Base-by-base conservation (phyloP, 805 yeast species). In the Candida ulmi region DNA sequence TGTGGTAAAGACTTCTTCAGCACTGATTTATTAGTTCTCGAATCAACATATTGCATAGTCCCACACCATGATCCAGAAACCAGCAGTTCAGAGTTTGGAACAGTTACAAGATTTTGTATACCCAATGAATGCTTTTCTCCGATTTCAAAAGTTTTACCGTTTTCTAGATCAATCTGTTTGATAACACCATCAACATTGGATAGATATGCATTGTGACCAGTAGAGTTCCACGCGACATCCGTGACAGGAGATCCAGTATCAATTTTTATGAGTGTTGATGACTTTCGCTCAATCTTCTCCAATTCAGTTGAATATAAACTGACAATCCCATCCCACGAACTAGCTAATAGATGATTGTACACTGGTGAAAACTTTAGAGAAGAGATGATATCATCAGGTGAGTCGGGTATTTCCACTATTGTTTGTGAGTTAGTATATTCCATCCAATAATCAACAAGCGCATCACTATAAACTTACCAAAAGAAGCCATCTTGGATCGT, bases 61-160 rank as follows among this genome's bases (percentile, higher is more conserved):
- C 74, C 75, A 52, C 79, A 83, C 80, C 88, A 81, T 0, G 86
- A 74, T 1, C 83, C 83, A 2, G 79, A 65, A 1, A 78, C 57
- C 3, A 82, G 39, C 1, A 61, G 45, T 15, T 63, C 53, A 8
- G 41, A 35, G 11, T 50, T 37, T 41, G 43, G 54, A 30, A 23
- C 49, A 31, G 38, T 51, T 28, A 47, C 46, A 36, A 58, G 52
- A 49, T 57, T 50, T 47, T 66, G 63, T 37, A 79, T 52, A 9
- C 80, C 76, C 21, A 57, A 46, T 4, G 46, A 41, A 39, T 75
- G 79, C 11, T 37, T 48, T 12, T 50, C 45, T 8, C 64, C 64
- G 1, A 62, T 35, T 12, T 34, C n/a, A 25, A 38, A 34, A 30
- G 58, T 50, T 17, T 52, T 50, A 4, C 65, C 55, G 41, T 71